Evolutionary conservation across 495 filamentous ascomycete species (phyloP), one percentile per base, ranked within the genome.

Genomic region (Haplographium delicatum): DNA sequence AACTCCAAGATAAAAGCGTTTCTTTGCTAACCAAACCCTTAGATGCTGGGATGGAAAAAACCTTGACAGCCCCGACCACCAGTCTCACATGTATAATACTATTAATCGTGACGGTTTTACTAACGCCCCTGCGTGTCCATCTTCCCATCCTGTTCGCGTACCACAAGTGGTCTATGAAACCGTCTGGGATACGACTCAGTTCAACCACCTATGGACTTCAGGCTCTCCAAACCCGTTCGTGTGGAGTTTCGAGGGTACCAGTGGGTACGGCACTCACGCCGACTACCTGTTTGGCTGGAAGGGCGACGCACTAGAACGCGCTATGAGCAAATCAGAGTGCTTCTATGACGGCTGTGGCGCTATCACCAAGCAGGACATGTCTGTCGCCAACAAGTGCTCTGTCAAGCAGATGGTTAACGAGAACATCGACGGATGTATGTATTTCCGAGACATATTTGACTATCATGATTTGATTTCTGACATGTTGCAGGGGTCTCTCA

Each of bases 231-330:
- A 48, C 11, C 45, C 45, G 10, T 48, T 48, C 45, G 45, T 48
- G 9, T 48, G 45, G 45, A 48, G 45, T 15, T 48, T 48, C n/a
- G 45, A 38, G 18, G 45, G 19, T 16, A 26, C 19, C 15, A 25
- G 30, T 16, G 45, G 45, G 15, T 37, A 35, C 18, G 45, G 30
- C 6, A 48, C 30, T 37, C 45, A 48, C n/a, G 45, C 45, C 33
- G 45, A 48, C 22, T 48, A 48, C 13, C 25, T 48, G 30, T 48
- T 48, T 26, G 45, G 45, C 16, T 48, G 30, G 33, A 48, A 48
- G 31, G 45, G 45, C 18, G 45, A 48, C 22, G 30, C 45, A 9
- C 45, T 48, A 1, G 23, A 25, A 20, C 30, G 13, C 19, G 45
- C 45, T 37, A 37, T 48, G 45, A 25, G 25, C 13, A 46, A 46